A percentile compares a stretch with the other conserved stretches of the same genome.
Conservation (phyloP, 169 alveolate genomes). For the Babesia bigemina region DNA sequence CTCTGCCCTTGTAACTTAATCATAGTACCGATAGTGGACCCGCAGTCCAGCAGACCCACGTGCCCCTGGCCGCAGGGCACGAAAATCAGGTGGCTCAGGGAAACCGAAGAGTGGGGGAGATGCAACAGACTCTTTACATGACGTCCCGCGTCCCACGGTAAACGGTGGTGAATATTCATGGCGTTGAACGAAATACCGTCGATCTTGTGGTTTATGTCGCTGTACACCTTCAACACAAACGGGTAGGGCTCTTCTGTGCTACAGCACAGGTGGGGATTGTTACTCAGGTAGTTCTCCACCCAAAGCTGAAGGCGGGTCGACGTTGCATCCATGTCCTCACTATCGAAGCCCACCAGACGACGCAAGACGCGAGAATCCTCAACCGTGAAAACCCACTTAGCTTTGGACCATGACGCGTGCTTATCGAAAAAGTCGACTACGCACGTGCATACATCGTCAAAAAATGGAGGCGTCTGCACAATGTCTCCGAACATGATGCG, state of each 20-base stretch:
- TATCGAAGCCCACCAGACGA: conserved; percentile 71
- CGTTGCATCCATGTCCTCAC: conserved; percentile 32
- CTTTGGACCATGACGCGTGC: conserved; percentile 69
- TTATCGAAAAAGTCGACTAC: conserved; percentile 74
- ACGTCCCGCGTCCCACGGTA: conserved; percentile 92
- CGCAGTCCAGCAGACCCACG: conserved; percentile 83
- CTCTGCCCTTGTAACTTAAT: conserved; percentile 74
- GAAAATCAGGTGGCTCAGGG: conserved; percentile 83
- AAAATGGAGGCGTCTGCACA: conserved; percentile 75
- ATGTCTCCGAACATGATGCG: conserved; percentile 74
- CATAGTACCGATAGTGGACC: conserved; percentile 91
- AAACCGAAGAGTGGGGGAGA: conserved; percentile 88
- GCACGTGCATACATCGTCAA: conserved; percentile 80
- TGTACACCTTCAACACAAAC: conserved; percentile 67
- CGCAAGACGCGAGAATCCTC: conserved; percentile 71
- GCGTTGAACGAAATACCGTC: conserved; percentile 76
- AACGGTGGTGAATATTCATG: conserved; percentile 68
- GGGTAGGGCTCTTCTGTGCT: conserved; percentile 68
- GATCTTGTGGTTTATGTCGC: conserved; percentile 76
- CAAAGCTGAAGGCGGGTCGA: conserved; percentile 72
- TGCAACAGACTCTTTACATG: conserved; percentile 86
- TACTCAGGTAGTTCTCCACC: conserved; percentile 74
- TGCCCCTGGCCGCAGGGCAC: conserved; percentile 68
- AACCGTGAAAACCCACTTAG: conserved; percentile 77
- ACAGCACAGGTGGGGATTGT: conserved; percentile 70